Evolutionary conservation across 164 flowering plant species (phyloP).

Genomic region (Saururus chinensis): DNA sequence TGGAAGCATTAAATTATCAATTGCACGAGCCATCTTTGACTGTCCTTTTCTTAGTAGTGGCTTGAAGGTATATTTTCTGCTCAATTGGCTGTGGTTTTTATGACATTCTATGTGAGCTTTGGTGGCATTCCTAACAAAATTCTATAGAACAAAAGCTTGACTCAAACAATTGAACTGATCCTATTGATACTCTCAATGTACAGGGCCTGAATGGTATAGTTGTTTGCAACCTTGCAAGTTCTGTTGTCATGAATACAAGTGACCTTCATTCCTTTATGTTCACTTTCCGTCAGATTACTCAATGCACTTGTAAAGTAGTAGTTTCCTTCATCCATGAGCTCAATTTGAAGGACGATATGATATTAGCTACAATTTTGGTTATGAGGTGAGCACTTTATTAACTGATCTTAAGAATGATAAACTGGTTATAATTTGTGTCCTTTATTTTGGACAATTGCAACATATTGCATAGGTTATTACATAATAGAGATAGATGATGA

Average conservation of each 20-base stretch:
- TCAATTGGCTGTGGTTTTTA: no score
- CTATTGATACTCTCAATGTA: neutral
- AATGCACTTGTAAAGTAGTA: slow-evolving; percentile 38
- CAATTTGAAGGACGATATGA: slow-evolving; percentile 45
- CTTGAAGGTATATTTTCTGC: slow-evolving; percentile 38
- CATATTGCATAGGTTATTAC: neutral
- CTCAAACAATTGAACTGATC: neutral
- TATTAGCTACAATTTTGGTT: slow-evolving; percentile 54
- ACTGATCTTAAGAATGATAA: neutral
- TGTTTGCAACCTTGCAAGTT: slow-evolving; percentile 54
- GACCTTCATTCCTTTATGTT: slow-evolving; percentile 35
- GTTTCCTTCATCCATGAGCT: slow-evolving; percentile 50
- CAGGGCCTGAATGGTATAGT: slow-evolving; percentile 54
- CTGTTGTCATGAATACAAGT: slow-evolving; percentile 21
- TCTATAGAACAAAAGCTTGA: neutral
- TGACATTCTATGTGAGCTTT: neutral
- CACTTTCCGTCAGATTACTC: slow-evolving; percentile 46
- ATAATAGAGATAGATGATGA: no score
- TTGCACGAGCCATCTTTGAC: slow-evolving; percentile 57
- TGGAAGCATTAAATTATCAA: slow-evolving; percentile 44
- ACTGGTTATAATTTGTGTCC: neutral
- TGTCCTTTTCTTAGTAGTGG: slow-evolving; percentile 69
- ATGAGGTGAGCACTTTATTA: slow-evolving; percentile 39
- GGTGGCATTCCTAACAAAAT: neutral
- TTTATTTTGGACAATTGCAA: neutral